Base-by-base conservation (phyloP, 495 filamentous ascomycete genomes). In the Amniculicola lignicola region DNA sequence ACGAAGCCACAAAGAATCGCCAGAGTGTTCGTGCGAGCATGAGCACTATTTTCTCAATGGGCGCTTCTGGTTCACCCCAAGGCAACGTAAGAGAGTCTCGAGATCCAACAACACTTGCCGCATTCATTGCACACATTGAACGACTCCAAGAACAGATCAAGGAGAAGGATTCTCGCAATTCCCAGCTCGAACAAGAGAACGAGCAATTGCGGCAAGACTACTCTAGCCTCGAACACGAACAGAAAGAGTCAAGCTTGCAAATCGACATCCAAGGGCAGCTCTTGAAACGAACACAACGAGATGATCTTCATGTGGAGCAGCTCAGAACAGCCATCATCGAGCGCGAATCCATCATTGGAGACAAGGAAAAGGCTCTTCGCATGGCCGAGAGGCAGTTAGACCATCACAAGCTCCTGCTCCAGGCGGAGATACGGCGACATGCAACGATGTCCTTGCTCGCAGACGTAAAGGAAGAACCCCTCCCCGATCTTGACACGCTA, bases 81-180 rank as follows among this genome's bases (percentile, higher is more conserved):
- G 45, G 41, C 40, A 33, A 52, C 21, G 3, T 33, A 3, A 58
- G 47, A 21, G 59, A 58, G 7, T 46, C 46, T 1, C 35, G 58
- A 22, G 44, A 53, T 14, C 47, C 52, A 2, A 57, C 38, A 15
- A 57, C 52, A 27, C 25, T 62, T 2, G 31, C 46, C 28, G 59
- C 59, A 21, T 61, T 61, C 35, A 56, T 61, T 23, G 21, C 58
- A 2, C 57, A 61, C 42, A 65, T 65, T 35, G 62, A 61, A 44
- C 39, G 47, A 22, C 58, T 65, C 3, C 52, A 65, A 18, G 47
- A 65, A 14, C 52, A 65, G 29, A 45, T 61, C n/a, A 52, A 53
- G 31, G 45, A 65, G 31, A 57, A 59, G 22, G 57, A 65, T 21
- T 9, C 27, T 5, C 41, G 21, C 3, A 50, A 35, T 19, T 23